These are phyloP conservation scores for Apiotrichum sp. DNA, from an alignment of 1,284 basidiomycete genomes.

Conservation along the genomic window DNA sequence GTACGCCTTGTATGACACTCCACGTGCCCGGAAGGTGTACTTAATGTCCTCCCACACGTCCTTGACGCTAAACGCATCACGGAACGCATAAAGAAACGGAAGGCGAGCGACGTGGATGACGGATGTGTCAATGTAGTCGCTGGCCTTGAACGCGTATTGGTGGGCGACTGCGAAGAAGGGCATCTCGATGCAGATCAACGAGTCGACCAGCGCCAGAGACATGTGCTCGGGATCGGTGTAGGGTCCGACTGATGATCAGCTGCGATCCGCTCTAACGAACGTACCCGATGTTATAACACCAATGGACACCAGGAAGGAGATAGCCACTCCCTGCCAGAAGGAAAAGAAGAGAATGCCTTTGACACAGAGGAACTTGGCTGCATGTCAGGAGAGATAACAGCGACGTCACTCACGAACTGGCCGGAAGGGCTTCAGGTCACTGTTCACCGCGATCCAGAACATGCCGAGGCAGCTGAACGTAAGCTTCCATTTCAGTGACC, in stretches of 20 bases:
- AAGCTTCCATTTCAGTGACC: conserved; percentile 45
- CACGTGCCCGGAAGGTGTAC: conserved; percentile 74
- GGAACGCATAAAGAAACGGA: conserved; percentile 75
- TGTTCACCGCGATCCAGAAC: conserved; percentile 85
- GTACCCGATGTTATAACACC: conserved; percentile 61
- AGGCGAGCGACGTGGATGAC: conserved; percentile 73
- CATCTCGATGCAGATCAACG: conserved; percentile 94
- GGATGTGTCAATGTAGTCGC: conserved; percentile 69
- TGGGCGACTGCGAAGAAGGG: conserved; percentile 93
- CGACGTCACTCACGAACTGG: conserved; percentile 46
- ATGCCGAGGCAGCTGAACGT: conserved; percentile 79
- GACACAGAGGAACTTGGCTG: conserved; percentile 94
- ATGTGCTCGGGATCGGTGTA: conserved; percentile 88
- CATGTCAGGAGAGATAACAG: conserved; percentile 14
- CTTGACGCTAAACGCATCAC: conserved; percentile 76
- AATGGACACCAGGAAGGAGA: conserved; percentile 82
- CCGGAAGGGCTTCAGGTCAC: conserved; percentile 81
- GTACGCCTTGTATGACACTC: conserved; percentile 91
- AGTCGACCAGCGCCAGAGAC: conserved; percentile 81
- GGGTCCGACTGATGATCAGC: conserved; percentile 58
- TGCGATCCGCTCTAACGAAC: background rate
- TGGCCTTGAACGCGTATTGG: conserved; percentile 49
- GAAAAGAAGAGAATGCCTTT: conserved; percentile 97
- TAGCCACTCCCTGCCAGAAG: conserved; percentile 89
- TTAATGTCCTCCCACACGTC: conserved; percentile 85